These are phyloP conservation scores for Lagerstroemia speciosa DNA, from an alignment of 345 rosid species.

Conservation along the genomic window DNA sequence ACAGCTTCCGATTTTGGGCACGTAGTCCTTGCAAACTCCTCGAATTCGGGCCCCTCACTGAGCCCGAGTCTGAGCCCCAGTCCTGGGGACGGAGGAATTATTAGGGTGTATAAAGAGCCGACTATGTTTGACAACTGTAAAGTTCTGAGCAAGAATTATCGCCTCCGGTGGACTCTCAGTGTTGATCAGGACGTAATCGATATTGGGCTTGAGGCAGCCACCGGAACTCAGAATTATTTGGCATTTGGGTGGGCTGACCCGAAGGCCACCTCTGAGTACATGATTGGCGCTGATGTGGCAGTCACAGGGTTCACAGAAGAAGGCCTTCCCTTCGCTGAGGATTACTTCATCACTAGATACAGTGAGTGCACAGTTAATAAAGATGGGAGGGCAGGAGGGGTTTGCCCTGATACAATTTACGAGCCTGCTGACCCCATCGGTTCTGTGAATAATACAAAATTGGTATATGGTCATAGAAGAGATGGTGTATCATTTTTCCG, in stretches of 20 bases:
- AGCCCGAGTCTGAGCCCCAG: slow-evolving; percentile 11
- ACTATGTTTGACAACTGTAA: slow-evolving; percentile 85
- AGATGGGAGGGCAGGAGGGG: slow-evolving; percentile 58
- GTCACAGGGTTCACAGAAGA: slow-evolving; percentile 67
- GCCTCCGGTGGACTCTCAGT: slow-evolving; percentile 74
- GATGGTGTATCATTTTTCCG: slow-evolving; percentile 91
- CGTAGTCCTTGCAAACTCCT: slow-evolving; percentile 29
- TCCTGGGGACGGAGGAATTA: slow-evolving; percentile 11
- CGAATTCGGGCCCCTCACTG: slow-evolving; percentile 33
- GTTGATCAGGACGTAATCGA: slow-evolving; percentile 46
- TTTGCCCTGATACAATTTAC: slow-evolving; percentile 76
- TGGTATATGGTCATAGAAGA: slow-evolving; percentile 84
- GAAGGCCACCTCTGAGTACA: slow-evolving; percentile 32
- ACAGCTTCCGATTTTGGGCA: slow-evolving; percentile 79
- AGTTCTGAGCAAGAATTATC: slow-evolving; percentile 45
- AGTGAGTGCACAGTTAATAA: slow-evolving; percentile 60
- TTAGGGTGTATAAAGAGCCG: slow-evolving; percentile 24
- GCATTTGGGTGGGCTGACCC: slow-evolving; percentile 93
- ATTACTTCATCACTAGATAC: slow-evolving; percentile 59
- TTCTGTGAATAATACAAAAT: slow-evolving; percentile 52
- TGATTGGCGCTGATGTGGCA: slow-evolving; percentile 75
- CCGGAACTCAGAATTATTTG: slow-evolving; percentile 58
- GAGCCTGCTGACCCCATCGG: slow-evolving; percentile 37
- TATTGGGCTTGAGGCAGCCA: slow-evolving; percentile 76
- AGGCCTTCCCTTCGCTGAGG: slow-evolving; percentile 74